Evolutionary conservation across 306 rosid genomes (phyloP).

Genomic region (Trichosanthes cucumerina): DNA sequence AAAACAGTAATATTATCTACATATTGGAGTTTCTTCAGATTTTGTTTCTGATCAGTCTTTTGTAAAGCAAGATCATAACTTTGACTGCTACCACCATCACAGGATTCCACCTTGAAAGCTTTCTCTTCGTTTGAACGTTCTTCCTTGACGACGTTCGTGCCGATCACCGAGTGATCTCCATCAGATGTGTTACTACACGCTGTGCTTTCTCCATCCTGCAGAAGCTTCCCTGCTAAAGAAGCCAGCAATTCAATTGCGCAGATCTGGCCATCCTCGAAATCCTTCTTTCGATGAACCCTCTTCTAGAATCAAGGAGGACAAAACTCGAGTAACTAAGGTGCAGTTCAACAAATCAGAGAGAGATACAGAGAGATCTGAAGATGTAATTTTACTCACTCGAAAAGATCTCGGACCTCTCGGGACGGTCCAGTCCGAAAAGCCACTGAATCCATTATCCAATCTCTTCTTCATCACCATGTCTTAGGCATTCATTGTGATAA

Average conservation of each 20-base stretch:
- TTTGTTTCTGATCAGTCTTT: slow-evolving; percentile 28
- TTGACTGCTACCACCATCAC: slow-evolving; percentile 38
- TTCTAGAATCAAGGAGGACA: slow-evolving; percentile 40
- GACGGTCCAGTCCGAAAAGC: slow-evolving; percentile 54
- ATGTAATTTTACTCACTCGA: slow-evolving; percentile 43
- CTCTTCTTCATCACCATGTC: slow-evolving; percentile 82
- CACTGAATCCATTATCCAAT: slow-evolving; percentile 45
- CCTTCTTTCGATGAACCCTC: slow-evolving; percentile 41
- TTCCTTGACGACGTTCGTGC: slow-evolving; percentile 29
- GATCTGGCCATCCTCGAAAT: slow-evolving; percentile 31
- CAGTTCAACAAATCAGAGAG: slow-evolving; percentile 13
- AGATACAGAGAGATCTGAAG: slow-evolving; percentile 3
- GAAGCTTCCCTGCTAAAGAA: slow-evolving; percentile 80
- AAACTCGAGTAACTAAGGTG: slow-evolving; percentile 14
- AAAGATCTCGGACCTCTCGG: slow-evolving; percentile 82
- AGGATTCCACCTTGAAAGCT: slow-evolving; percentile 24
- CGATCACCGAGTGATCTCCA: slow-evolving; percentile 37
- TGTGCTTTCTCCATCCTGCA: slow-evolving; percentile 76
- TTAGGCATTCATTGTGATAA: slow-evolving; percentile 33
- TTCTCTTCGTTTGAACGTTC: slow-evolving; percentile 30
- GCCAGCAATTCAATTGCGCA: slow-evolving; percentile 81
- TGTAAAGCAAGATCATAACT: slow-evolving; percentile 32
- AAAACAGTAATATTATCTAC: slow-evolving; percentile 28
- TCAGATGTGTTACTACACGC: slow-evolving; percentile 70
- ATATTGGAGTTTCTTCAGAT: slow-evolving; percentile 17